phyloP scores from a whole-genome alignment of 306 rosid species.

The Sechiopsis laciniata region DNA sequence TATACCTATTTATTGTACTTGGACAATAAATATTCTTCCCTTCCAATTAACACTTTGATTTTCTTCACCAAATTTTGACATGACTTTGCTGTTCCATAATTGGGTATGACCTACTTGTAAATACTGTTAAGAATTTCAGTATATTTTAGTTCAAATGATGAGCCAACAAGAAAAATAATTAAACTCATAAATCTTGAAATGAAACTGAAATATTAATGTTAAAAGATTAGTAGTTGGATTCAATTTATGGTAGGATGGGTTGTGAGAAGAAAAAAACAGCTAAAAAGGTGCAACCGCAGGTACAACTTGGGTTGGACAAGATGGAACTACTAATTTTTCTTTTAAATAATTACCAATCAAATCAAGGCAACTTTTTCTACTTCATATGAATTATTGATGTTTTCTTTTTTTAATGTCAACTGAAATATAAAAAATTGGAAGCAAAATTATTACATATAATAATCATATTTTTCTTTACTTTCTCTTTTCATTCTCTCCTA shows the following conservation, averaged over 20 bases:
- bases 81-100: not conserved
- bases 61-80: not conserved
- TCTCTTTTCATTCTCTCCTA: too few relatives aligned
- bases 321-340: conserved; percentile 20
- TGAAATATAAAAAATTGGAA: not conserved
- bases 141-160: not conserved
- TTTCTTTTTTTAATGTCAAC: conserved; percentile 7
- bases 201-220: not conserved
- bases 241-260: not conserved
- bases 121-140: not conserved
- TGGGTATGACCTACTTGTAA: not conserved
- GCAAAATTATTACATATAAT: not conserved
- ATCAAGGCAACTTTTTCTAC: conserved; percentile 17
- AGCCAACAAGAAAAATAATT: not conserved
- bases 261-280: not conserved
- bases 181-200: not conserved
- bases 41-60: not conserved
- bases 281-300: not conserved
- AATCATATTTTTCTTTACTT: too few relatives aligned
- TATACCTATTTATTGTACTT: not conserved
- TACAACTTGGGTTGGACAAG: conserved; percentile 22
- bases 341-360: conserved; percentile 19
- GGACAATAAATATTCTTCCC: not conserved
- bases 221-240: not conserved
- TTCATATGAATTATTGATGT: conserved; percentile 19